Conservation (phyloP, 768 basidiomycete species). For the Roridomyces roridus region DNA sequence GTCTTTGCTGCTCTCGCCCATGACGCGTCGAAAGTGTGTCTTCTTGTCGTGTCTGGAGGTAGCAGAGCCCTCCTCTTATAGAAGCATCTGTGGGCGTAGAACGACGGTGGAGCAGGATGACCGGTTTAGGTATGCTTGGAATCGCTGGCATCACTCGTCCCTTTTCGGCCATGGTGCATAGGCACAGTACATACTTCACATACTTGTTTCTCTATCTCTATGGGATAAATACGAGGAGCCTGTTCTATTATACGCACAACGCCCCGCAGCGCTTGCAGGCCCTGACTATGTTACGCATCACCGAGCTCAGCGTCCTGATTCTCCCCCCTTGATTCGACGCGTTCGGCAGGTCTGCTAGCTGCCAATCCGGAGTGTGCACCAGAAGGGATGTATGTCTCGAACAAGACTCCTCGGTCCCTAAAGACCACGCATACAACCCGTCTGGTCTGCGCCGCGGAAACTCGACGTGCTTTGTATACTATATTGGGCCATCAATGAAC, state of each 20-base stretch:
- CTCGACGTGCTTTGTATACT: background rate
- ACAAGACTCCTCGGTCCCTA: slow-evolving; percentile 1
- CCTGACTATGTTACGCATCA: slow-evolving; percentile 10
- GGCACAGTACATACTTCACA: too few species aligned
- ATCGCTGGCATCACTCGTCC: background rate
- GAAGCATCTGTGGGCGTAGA: slow-evolving; percentile 7
- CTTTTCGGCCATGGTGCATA: too few species aligned
- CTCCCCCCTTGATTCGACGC: slow-evolving; percentile 11
- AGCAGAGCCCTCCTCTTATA: slow-evolving; percentile 16
- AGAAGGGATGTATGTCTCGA: slow-evolving; percentile 3
- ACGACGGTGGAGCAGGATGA: slow-evolving; percentile 1
- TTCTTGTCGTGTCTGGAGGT: slow-evolving; percentile 6
- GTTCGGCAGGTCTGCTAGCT: background rate
- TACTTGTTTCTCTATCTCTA: background rate
- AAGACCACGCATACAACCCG: background rate
- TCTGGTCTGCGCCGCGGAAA: background rate
- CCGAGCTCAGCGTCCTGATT: slow-evolving; percentile 13
- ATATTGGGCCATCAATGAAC: too few species aligned
- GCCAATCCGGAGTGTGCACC: slow-evolving; percentile 13
- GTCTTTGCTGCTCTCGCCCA: slow-evolving; percentile 20
- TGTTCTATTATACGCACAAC: background rate
- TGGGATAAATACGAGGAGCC: background rate
- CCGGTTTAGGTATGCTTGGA: background rate
- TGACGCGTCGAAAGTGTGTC: slow-evolving; percentile 13
- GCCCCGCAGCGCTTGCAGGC: slow-evolving; percentile 1